Evolutionary conservation across 2,329 filamentous ascomycete species (phyloP).

Genomic region (Lasiodiplodia gonubiensis): DNA sequence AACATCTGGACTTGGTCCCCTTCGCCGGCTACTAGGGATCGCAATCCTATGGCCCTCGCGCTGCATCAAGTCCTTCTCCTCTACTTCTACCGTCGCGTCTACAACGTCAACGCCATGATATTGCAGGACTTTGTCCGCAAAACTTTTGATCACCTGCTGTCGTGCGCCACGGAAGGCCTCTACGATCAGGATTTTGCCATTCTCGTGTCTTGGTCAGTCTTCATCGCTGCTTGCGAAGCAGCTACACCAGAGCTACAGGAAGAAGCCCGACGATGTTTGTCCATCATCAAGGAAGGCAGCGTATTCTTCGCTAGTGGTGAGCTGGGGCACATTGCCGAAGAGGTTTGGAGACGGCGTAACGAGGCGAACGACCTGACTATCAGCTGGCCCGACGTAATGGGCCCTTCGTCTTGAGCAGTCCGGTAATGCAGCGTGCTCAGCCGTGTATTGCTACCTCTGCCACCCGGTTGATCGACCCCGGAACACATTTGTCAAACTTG

Average conservation of each 20-base stretch:
- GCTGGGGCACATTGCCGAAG: not conserved
- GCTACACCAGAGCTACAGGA: constrained; percentile 39
- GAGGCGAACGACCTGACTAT: too few relatives aligned
- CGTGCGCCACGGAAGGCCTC: constrained; percentile 33
- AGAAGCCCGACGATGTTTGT: not conserved
- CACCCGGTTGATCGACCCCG: too few relatives aligned
- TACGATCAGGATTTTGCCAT: constrained; percentile 36
- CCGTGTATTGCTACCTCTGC: too few relatives aligned
- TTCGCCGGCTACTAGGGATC: not conserved
- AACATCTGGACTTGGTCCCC: constrained; percentile 5
- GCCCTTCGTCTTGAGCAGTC: too few relatives aligned
- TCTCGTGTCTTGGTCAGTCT: constrained; percentile 45
- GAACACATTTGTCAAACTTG: too few relatives aligned
- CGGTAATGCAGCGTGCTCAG: too few relatives aligned
- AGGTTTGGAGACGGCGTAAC: too few relatives aligned
- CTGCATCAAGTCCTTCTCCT: constrained; percentile 50
- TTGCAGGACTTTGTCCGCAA: constrained; percentile 47
- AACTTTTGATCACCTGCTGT: constrained; percentile 40
- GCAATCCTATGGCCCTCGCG: constrained; percentile 46
- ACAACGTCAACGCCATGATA: constrained; percentile 47
- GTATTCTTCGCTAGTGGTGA: not conserved
- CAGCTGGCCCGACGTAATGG: too few relatives aligned
- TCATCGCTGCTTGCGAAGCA: constrained; percentile 51
- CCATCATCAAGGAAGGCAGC: constrained; percentile 1
- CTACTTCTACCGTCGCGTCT: constrained; percentile 51